These are phyloP conservation scores for Cladosporium sp. DNA, from an alignment of 2,329 filamentous ascomycete species.

Conservation along the genomic window DNA sequence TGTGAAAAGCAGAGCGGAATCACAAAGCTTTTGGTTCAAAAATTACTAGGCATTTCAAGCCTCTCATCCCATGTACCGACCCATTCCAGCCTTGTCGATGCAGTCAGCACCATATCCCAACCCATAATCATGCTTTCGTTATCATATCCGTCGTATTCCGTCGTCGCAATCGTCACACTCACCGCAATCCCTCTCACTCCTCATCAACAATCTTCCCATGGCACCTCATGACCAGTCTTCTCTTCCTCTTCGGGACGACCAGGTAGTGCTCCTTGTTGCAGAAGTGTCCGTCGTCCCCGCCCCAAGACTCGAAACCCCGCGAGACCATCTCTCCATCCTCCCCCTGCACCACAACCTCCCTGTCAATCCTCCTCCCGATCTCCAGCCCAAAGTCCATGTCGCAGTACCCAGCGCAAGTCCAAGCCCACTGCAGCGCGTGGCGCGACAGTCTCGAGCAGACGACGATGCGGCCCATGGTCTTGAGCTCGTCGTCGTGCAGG, in stretches of 20 bases:
- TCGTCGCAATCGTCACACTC: neutral
- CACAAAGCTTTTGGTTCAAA: neutral
- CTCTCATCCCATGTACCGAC: neutral
- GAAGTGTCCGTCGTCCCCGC: neutral
- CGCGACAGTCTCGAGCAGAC: neutral
- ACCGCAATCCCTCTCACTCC: neutral
- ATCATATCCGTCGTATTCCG: neutral
- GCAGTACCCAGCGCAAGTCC: neutral
- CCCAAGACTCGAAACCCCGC: neutral
- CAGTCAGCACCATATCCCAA: neutral
- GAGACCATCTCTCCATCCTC: neutral
- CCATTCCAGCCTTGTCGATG: neutral
- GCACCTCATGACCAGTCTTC: neutral
- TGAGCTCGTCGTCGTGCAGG: neutral
- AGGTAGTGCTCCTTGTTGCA: neutral
- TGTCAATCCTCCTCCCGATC: neutral
- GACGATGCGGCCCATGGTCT: neutral
- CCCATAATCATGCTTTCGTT: neutral
- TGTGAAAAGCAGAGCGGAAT: neutral
- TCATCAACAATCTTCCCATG: neutral
- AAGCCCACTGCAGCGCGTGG: neutral
- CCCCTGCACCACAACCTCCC: neutral
- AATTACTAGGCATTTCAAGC: neutral
- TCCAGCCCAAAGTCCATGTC: slow-evolving; percentile 8
- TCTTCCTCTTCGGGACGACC: neutral